A percentile compares a stretch with the other conserved stretches of the same genome.
Conservation (phyloP, 495 filamentous ascomycete species). For the Aspergillus saccharolyticus region DNA sequence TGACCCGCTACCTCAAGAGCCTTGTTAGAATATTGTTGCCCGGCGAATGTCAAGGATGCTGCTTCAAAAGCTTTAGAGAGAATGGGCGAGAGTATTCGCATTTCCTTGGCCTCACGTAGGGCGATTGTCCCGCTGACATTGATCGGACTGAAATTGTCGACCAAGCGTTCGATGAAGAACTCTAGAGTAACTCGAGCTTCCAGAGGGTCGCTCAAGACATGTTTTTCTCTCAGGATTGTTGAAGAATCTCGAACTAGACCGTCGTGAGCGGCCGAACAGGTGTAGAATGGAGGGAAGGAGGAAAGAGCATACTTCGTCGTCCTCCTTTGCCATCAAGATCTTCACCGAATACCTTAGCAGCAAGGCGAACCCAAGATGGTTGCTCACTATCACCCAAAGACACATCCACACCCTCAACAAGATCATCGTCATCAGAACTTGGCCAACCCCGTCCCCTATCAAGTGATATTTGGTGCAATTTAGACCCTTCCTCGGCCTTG, state of each 20-base stretch:
- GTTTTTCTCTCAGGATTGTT: constrained; percentile 3
- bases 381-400: neutral
- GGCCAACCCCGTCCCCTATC: neutral
- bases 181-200: constrained; percentile 15
- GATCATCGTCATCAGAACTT: neutral
- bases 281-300: neutral
- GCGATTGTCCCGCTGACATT: constrained; percentile 19
- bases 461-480: neutral
- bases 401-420: neutral
- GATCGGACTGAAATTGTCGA: constrained; percentile 20
- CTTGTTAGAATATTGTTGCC: constrained; percentile 16
- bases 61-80: constrained; percentile 23
- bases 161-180: constrained; percentile 21
- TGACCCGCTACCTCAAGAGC: constrained; percentile 20
- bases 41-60: constrained; percentile 22
- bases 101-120: constrained; percentile 19
- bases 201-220: constrained; percentile 10
- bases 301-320: constrained; percentile 4
- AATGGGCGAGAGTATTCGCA: constrained; percentile 23
- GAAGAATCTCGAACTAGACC: constrained; percentile 2
- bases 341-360: neutral
- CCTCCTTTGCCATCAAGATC: neutral
- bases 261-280: neutral
- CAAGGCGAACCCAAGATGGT: no score
- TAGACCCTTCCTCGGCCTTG: constrained; percentile 13